These are phyloP conservation scores for Anisodus acutangulus DNA, from an alignment of 257 asterid genomes.

Conservation along the genomic window DNA sequence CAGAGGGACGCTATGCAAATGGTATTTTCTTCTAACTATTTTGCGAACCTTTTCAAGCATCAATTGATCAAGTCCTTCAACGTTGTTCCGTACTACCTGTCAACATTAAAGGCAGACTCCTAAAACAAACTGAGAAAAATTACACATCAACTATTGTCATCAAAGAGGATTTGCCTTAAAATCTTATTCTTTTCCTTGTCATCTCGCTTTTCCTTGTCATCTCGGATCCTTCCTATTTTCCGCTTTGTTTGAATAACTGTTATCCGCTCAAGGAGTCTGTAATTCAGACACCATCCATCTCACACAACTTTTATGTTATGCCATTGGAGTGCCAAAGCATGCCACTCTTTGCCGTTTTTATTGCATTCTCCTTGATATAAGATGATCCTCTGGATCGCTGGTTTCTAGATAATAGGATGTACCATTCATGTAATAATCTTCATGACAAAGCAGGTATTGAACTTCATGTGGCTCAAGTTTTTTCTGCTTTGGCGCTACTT, in stretches of 20 bases:
- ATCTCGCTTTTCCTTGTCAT: not conserved
- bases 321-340: not conserved
- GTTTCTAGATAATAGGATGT: not conserved
- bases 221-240: too few relatives aligned
- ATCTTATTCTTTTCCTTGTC: not conserved
- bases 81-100: not conserved
- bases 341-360: not conserved
- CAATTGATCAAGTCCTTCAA: not conserved
- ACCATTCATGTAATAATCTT: not conserved
- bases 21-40: too few relatives aligned
- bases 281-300: conserved; percentile 11
- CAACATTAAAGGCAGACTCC: not conserved
- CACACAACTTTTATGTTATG: not conserved
- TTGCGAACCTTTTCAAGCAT: too few relatives aligned
- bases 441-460: conserved; percentile 66
- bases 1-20: too few relatives aligned
- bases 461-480: conserved; percentile 98
- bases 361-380: conserved; percentile 9
- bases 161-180: not conserved
- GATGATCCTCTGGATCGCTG: not conserved
- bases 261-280: not conserved
- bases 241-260: not conserved
- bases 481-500: conserved; percentile 95
- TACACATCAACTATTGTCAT: not conserved
- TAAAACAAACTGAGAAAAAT: too few relatives aligned